A percentile compares a stretch with the other conserved stretches of the same genome.
Conservation (phyloP, 2,329 filamentous ascomycete genomes). For the Dactylonectria estremocensis region DNA sequence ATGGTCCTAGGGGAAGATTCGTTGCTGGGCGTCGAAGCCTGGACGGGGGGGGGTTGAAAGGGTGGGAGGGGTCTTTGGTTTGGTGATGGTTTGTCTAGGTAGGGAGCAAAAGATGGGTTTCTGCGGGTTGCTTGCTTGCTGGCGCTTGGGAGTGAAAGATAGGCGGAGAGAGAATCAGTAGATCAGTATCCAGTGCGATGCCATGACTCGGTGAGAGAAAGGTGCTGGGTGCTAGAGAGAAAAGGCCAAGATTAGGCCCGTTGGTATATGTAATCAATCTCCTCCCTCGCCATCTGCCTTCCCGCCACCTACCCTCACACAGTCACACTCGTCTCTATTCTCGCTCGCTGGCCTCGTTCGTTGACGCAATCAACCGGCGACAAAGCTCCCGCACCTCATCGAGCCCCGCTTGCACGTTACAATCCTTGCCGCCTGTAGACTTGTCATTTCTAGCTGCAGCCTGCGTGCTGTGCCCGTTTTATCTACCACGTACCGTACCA, state of each 20-base stretch:
- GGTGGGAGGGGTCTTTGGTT: conserved; percentile 18
- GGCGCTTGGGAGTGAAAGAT: neutral
- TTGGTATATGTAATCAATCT: conserved; percentile 36
- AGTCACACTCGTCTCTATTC: too few species aligned
- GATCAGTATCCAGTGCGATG: conserved; percentile 21
- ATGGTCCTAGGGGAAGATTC: conserved; percentile 19
- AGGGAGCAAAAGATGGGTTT: neutral
- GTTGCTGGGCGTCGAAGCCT: conserved; percentile 12
- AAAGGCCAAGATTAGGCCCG: conserved; percentile 13
- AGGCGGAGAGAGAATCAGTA: neutral
- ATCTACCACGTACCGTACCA: conserved; percentile 15
- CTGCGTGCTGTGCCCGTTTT: conserved; percentile 7
- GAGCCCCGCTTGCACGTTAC: conserved; percentile 2
- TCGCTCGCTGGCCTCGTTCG: too few species aligned
- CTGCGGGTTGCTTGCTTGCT: too few species aligned
- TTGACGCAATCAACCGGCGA: too few species aligned
- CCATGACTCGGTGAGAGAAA: conserved; percentile 42
- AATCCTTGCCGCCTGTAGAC: neutral
- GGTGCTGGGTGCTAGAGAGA: conserved; percentile 3
- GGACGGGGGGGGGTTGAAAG: conserved; percentile 29
- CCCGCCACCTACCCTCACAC: neutral
- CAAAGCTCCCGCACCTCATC: conserved; percentile 1
- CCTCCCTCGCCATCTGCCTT: conserved; percentile 9
- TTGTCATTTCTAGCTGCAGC: conserved; percentile 18
- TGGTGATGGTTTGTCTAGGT: neutral